Percentiles rank a stretch among this genome's conserved stretches.
phyloP scores from a whole-genome alignment of 495 filamentous ascomycete species.

The Emericellopsis terricola region DNA sequence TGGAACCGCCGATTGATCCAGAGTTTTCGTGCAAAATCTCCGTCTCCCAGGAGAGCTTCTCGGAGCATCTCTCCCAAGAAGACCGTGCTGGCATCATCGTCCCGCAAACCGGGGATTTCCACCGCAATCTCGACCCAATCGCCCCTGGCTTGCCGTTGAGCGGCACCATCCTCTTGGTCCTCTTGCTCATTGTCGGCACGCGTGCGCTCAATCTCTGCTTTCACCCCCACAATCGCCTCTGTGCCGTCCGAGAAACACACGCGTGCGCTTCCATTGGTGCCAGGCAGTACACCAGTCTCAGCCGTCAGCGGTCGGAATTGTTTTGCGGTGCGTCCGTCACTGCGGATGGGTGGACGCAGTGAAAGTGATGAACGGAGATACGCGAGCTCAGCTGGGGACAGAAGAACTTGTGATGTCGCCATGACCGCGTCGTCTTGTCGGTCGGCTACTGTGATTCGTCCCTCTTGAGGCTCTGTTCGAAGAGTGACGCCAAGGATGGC shows the following conservation, averaged over 20 bases:
- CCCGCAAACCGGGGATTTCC: conserved; percentile 70
- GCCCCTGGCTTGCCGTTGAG: conserved; percentile 16
- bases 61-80: conserved; percentile 73
- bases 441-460: too few species aligned
- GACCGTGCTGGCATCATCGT: conserved; percentile 79
- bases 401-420: conserved; percentile 34
- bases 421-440: too few species aligned
- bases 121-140: conserved; percentile 71
- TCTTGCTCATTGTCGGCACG: conserved; percentile 11
- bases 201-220: conserved; percentile 76
- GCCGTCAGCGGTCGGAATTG: conserved; percentile 85
- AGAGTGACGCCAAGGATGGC: too few species aligned
- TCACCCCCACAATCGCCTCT: conserved; percentile 87
- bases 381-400: conserved; percentile 90
- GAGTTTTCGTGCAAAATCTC: conserved; percentile 48
- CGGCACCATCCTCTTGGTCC: conserved; percentile 9
- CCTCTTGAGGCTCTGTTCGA: too few species aligned
- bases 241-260: conserved; percentile 90
- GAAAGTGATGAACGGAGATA: conserved; percentile 84
- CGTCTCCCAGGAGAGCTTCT: conserved; percentile 71
- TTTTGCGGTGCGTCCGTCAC: conserved; percentile 63
- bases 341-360: conserved; percentile 63
- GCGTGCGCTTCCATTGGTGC: conserved; percentile 79
- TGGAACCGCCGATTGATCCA: conserved; percentile 80
- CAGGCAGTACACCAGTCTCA: conserved; percentile 75